Conservation (phyloP, 108 stramenopile genomes). For the Chaetoceros muelleri region DNA sequence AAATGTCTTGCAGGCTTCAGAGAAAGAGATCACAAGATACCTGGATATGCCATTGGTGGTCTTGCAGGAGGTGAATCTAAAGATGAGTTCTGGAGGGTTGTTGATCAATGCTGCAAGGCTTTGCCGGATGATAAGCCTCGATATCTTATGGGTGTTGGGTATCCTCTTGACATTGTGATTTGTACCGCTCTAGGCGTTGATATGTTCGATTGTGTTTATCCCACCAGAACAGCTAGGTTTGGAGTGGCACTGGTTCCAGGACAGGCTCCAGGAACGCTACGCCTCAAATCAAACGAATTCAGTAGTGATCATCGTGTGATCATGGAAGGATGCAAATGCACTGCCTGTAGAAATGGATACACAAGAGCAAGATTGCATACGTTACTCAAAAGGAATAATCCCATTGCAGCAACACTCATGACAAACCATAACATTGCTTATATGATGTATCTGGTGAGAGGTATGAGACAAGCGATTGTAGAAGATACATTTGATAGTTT, state of each 20-base stretch:
- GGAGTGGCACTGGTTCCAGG: slow-evolving; percentile 81
- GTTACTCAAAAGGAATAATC: slow-evolving; percentile 66
- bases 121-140: slow-evolving; percentile 86
- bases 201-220: slow-evolving; percentile 99
- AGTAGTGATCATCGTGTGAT: slow-evolving; percentile 50
- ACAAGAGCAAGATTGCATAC: slow-evolving; percentile 65
- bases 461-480: slow-evolving; percentile 87
- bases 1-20: slow-evolving; percentile 85
- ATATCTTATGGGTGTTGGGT: slow-evolving; percentile 98
- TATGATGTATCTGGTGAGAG: slow-evolving; percentile 79
- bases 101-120: slow-evolving; percentile 79
- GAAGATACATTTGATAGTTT: slow-evolving; percentile 60
- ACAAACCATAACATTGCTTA: slow-evolving; percentile 95
- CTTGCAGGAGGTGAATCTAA: slow-evolving; percentile 95
- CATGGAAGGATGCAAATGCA: slow-evolving; percentile 65
- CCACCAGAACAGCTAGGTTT: slow-evolving; percentile 94
- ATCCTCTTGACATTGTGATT: slow-evolving; percentile 96
- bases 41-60: slow-evolving; percentile 97
- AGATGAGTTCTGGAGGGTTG: slow-evolving; percentile 95
- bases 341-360: slow-evolving; percentile 58
- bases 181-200: slow-evolving; percentile 95
- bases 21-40: slow-evolving; percentile 60
- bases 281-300: slow-evolving; percentile 69
- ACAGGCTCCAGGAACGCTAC: slow-evolving; percentile 51
- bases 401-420: slow-evolving; percentile 75